Evolutionary conservation across 2,329 filamentous ascomycete genomes (phyloP).

Genomic region (Aspergillus novoparasiticus): DNA sequence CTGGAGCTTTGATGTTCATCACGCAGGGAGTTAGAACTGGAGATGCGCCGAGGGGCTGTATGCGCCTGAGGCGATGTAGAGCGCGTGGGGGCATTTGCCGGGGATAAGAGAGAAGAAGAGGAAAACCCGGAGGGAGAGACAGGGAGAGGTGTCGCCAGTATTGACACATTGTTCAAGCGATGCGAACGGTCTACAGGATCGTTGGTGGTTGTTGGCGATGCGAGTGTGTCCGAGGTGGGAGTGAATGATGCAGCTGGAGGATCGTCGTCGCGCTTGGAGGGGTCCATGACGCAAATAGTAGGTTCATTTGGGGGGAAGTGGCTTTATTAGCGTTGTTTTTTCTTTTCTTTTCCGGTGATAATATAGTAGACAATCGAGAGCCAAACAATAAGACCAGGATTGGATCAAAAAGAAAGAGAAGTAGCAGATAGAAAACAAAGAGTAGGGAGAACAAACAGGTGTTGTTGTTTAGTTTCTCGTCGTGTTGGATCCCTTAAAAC

Average conservation of each 20-base stretch:
- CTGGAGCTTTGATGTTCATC: constrained; percentile 41
- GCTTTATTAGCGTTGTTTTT: neutral
- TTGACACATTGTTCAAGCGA: constrained; percentile 31
- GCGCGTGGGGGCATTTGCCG: constrained; percentile 26
- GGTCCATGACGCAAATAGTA: constrained; percentile 32
- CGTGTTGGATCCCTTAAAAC: neutral
- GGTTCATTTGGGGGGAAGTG: constrained; percentile 16
- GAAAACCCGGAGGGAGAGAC: constrained; percentile 26
- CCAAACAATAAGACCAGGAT: neutral
- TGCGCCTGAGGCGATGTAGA: constrained; percentile 20
- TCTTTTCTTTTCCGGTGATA: neutral
- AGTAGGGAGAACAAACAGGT: constrained; percentile 16
- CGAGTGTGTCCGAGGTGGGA: constrained; percentile 20
- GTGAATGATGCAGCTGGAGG: constrained; percentile 22
- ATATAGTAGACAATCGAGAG: neutral
- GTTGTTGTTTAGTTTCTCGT: neutral
- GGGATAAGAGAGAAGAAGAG: constrained; percentile 29
- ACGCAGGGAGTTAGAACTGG: constrained; percentile 39
- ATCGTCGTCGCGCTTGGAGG: constrained; percentile 32
- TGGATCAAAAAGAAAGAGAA: neutral
- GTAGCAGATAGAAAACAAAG: neutral
- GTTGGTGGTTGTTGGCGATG: constrained; percentile 17
- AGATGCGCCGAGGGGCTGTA: constrained; percentile 31
- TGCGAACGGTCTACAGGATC: constrained; percentile 24
- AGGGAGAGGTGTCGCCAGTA: constrained; percentile 29